Evolutionary conservation across 129 eudicot genomes (phyloP).

Genomic region (Centaurea solstitialis): DNA sequence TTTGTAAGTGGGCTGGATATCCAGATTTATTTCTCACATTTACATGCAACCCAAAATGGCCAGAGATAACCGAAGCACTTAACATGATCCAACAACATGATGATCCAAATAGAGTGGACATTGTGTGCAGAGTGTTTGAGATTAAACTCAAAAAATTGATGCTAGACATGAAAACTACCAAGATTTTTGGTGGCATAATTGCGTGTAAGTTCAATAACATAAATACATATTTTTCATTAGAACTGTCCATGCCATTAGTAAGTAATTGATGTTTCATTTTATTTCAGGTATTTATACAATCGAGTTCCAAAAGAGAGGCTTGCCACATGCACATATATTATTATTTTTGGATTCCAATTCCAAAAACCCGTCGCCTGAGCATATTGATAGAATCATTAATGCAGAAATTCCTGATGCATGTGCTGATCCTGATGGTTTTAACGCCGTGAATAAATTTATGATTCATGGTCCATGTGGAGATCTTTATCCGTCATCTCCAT

Average conservation of each 20-base stretch:
- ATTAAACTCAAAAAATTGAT: background rate
- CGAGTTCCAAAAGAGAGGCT: background rate
- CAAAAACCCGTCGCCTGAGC: too few relatives aligned
- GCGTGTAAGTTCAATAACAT: background rate
- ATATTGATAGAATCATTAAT: too few relatives aligned
- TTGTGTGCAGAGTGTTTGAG: background rate
- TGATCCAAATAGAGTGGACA: background rate
- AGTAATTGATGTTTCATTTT: background rate
- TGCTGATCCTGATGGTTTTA: background rate
- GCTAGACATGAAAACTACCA: background rate
- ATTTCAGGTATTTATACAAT: background rate
- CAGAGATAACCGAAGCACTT: background rate
- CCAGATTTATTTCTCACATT: too few relatives aligned
- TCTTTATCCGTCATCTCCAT: slow-evolving; percentile 1
- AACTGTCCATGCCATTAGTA: too few relatives aligned
- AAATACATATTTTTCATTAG: too few relatives aligned
- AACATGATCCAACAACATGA: background rate
- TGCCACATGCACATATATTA: background rate
- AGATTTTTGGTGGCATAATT: background rate
- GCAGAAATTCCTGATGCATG: background rate
- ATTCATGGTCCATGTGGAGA: slow-evolving; percentile 29
- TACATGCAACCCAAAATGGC: too few relatives aligned
- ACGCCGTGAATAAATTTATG: slow-evolving; percentile 2
- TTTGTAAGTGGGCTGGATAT: slow-evolving; percentile 5
- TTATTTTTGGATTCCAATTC: background rate